Percentiles rank a stretch among this genome's conserved stretches.
Conservation (phyloP, 2,329 filamentous ascomycete genomes). For the Pyrenochaeta sp. region DNA sequence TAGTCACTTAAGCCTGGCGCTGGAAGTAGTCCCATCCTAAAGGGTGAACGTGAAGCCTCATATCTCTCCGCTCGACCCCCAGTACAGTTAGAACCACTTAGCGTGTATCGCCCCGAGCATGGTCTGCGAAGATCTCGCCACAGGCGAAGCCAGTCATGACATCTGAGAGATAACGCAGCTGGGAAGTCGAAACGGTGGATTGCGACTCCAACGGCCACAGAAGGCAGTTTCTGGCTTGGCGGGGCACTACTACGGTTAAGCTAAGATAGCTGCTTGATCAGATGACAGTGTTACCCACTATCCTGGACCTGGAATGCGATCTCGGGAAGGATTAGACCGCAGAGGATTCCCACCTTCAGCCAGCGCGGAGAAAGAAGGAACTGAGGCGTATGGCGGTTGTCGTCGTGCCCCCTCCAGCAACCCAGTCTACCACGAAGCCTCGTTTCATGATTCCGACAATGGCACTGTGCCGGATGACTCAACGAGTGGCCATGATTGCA, state of each 20-base stretch:
- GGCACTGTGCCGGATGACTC: slow-evolving; percentile 12
- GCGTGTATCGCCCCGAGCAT: neutral
- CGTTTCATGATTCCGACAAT: slow-evolving; percentile 40
- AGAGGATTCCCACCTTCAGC: slow-evolving; percentile 17
- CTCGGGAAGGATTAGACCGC: slow-evolving; percentile 24
- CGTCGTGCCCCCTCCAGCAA: slow-evolving; percentile 11
- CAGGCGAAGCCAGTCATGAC: neutral
- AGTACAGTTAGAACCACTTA: neutral
- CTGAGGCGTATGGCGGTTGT: slow-evolving; percentile 14
- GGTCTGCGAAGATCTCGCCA: neutral
- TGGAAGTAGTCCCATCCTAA: neutral
- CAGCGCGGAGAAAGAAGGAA: slow-evolving; percentile 6
- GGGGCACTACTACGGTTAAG: slow-evolving; percentile 27
- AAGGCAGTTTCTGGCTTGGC: slow-evolving; percentile 29
- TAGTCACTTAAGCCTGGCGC: neutral
- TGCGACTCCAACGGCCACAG: slow-evolving; percentile 20
- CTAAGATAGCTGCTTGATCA: slow-evolving; percentile 38
- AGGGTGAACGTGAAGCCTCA: neutral
- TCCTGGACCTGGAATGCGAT: slow-evolving; percentile 32
- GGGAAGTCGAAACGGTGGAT: slow-evolving; percentile 11
- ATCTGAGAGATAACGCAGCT: neutral
- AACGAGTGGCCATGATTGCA: slow-evolving; percentile 18
- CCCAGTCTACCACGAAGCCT: slow-evolving; percentile 14
- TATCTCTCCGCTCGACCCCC: neutral
- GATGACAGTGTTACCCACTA: slow-evolving; percentile 41